phyloP scores from a whole-genome alignment of 106 monocot genomes.

The Gastrodia elata region DNA sequence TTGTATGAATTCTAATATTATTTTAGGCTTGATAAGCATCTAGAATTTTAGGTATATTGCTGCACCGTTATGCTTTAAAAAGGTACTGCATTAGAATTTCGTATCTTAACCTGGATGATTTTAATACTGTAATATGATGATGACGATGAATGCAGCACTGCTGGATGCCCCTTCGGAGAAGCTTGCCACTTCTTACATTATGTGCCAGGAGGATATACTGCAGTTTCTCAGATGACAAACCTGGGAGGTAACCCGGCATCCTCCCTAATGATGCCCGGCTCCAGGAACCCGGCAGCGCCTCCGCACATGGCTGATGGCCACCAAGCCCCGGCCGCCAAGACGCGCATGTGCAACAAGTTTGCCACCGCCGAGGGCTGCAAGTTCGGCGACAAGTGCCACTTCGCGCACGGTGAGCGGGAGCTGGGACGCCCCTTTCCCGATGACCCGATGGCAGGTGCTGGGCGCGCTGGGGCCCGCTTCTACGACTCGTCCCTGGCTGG shows the following conservation, averaged over 20 bases:
- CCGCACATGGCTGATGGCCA: constrained; percentile 6
- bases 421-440: constrained; percentile 19
- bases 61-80: too few relatives aligned
- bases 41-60: too few relatives aligned
- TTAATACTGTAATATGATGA: constrained; percentile 1
- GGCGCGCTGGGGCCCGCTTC: constrained; percentile 14
- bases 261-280: constrained; percentile 8
- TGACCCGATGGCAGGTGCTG: not conserved
- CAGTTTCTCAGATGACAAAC: constrained; percentile 44
- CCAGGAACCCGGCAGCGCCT: constrained; percentile 5
- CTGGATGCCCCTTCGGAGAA: constrained; percentile 73
- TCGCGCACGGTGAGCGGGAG: constrained; percentile 41
- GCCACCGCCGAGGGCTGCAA: constrained; percentile 42
- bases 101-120: not conserved
- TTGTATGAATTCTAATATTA: too few relatives aligned
- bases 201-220: constrained; percentile 61
- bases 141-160: constrained; percentile 64
- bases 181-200: constrained; percentile 69
- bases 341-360: constrained; percentile 34
- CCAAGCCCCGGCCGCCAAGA: constrained; percentile 12
- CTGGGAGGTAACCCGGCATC: constrained; percentile 20
- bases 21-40: too few relatives aligned
- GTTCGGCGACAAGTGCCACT: constrained; percentile 41
- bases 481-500: constrained; percentile 19
- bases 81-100: too few relatives aligned